A percentile compares a stretch with the other conserved stretches of the same genome.
These are phyloP conservation scores for Hortiboletus campestris DNA, from an alignment of 768 basidiomycete genomes.

Conservation along the genomic window DNA sequence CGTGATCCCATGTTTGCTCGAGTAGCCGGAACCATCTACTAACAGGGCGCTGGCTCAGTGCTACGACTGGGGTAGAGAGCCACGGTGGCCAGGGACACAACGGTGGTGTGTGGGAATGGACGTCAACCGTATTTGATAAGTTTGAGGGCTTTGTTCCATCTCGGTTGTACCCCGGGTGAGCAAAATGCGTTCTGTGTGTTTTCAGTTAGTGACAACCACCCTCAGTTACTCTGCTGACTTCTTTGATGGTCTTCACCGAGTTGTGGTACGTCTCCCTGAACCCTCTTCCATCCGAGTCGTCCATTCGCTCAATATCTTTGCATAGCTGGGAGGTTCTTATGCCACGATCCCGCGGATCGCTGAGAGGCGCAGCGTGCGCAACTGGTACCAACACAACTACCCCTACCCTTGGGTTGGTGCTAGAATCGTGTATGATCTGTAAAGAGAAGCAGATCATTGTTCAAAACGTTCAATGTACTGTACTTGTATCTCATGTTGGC, in stretches of 20 bases:
- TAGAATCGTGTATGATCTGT: conserved; percentile 56
- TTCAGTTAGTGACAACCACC: neutral
- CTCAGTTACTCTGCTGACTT: conserved; percentile 81
- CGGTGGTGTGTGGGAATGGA: conserved; percentile 99
- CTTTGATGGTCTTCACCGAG: conserved; percentile 81
- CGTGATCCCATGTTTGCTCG: conserved; percentile 30
- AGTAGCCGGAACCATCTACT: neutral
- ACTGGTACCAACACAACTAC: conserved; percentile 93
- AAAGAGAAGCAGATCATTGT: neutral
- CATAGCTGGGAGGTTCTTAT: conserved; percentile 86
- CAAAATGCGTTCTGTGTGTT: neutral
- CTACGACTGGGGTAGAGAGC: conserved; percentile 60
- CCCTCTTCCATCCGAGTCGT: neutral
- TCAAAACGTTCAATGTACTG: neutral
- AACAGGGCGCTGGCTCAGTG: conserved; percentile 37
- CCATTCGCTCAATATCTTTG: neutral
- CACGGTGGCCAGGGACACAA: conserved; percentile 68
- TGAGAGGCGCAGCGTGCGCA: conserved; percentile 72
- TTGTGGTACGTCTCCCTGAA: conserved; percentile 64
- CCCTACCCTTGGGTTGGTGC: conserved; percentile 87
- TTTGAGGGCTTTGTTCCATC: conserved; percentile 77
- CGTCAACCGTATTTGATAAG: conserved; percentile 70
- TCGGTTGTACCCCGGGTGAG: conserved; percentile 81
- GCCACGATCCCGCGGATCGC: conserved; percentile 82
- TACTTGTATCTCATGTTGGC: conserved; percentile 1